These are phyloP conservation scores for Pyrus betulifolia DNA, from an alignment of 306 rosid species.

Conservation along the genomic window DNA sequence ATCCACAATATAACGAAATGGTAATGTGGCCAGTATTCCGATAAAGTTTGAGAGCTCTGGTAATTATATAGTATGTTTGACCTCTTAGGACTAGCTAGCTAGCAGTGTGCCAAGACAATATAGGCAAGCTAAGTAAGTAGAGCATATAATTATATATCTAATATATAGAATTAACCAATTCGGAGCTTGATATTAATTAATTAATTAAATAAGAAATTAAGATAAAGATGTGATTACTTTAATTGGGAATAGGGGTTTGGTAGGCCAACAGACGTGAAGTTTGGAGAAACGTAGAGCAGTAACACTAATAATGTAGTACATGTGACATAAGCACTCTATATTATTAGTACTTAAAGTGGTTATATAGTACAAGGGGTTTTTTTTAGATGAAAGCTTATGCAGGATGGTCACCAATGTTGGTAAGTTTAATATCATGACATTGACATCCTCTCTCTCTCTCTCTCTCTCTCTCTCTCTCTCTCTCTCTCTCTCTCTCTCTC, in stretches of 20 bases:
- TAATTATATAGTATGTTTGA: too few relatives aligned
- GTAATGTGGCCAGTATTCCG: too few relatives aligned
- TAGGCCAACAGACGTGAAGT: constrained; percentile 43
- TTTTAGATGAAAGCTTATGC: constrained; percentile 13
- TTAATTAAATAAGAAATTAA: constrained; percentile 22
- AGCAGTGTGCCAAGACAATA: background rate
- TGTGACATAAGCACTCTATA: constrained; percentile 36
- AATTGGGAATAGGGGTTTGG: constrained; percentile 31
- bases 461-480: background rate
- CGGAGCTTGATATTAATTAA: background rate
- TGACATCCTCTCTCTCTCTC: background rate
- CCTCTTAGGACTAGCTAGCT: too few relatives aligned
- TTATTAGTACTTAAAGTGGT: constrained; percentile 38
- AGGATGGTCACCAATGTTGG: constrained; percentile 8
- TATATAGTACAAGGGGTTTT: constrained; percentile 27
- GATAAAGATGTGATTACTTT: constrained; percentile 21
- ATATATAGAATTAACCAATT: background rate
- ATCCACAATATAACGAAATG: background rate
- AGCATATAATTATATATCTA: constrained; percentile 6
- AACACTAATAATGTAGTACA: constrained; percentile 36
- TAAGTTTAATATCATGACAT: background rate
- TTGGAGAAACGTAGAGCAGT: constrained; percentile 24
- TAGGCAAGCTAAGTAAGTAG: constrained; percentile 27
- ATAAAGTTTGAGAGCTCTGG: too few relatives aligned
- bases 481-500: background rate